Evolutionary conservation across 192 early-diverging fungal species (phyloP).

Genomic region (Kappamyces sp.): DNA sequence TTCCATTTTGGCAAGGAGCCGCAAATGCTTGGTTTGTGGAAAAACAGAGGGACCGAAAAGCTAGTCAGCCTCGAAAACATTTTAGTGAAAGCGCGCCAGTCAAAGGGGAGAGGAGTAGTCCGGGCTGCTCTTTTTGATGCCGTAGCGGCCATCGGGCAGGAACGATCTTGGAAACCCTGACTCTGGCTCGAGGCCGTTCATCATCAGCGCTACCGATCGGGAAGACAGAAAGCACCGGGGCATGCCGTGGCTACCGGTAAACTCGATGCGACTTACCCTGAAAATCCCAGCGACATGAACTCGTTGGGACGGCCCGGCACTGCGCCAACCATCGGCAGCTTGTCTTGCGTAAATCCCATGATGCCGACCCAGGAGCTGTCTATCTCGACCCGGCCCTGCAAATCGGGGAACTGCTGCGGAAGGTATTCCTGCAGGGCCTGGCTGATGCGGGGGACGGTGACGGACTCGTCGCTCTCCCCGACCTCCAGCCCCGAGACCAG

Average conservation of each 20-base stretch:
- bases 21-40: no score
- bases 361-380: slow-evolving; percentile 44
- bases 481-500: slow-evolving; percentile 29
- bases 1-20: no score
- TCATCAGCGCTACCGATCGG: no score
- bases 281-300: slow-evolving; percentile 33
- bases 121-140: no score
- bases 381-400: slow-evolving; percentile 7
- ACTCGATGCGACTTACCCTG: no score
- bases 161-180: no score
- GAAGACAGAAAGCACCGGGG: slow-evolving; percentile 13
- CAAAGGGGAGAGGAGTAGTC: no score
- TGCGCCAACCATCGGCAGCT: slow-evolving; percentile 33
- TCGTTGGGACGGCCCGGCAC: slow-evolving; percentile 17
- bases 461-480: slow-evolving; percentile 27
- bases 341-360: slow-evolving; percentile 38
- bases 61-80: no score
- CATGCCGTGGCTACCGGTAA: slow-evolving; percentile 38
- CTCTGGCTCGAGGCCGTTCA: no score
- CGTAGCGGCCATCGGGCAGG: no score
- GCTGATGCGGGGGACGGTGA: slow-evolving; percentile 20
- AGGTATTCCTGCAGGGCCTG: slow-evolving; percentile 24
- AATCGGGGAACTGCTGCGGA: slow-evolving; percentile 12
- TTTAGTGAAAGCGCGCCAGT: no score
- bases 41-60: no score